phyloP scores from a whole-genome alignment of 2,329 filamentous ascomycete species.

The Sporothrix pseudoabietina region DNA sequence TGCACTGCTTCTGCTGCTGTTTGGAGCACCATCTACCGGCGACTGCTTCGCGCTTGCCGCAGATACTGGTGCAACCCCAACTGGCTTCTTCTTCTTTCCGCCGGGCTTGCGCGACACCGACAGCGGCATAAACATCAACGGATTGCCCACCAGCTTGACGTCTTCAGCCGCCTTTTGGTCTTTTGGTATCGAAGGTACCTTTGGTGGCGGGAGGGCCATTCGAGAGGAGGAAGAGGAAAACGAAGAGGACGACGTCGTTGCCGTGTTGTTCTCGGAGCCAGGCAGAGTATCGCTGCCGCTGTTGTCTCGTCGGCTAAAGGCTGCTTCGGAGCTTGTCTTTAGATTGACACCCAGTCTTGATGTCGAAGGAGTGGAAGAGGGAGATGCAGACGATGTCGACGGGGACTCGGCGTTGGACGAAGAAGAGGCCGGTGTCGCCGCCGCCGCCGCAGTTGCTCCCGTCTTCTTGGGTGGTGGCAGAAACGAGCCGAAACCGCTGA shows the following conservation, averaged over 20 bases:
- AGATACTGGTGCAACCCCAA: conserved; percentile 14
- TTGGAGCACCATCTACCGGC: background rate
- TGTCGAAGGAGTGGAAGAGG: conserved; percentile 38
- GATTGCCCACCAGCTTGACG: conserved; percentile 72
- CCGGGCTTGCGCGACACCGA: conserved; percentile 76
- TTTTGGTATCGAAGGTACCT: conserved; percentile 54
- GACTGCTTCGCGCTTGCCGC: background rate
- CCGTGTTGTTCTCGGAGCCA: conserved; percentile 29
- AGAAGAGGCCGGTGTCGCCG: conserved; percentile 36
- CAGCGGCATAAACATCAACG: conserved; percentile 85
- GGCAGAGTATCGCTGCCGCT: conserved; percentile 46
- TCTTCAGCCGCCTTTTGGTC: conserved; percentile 63
- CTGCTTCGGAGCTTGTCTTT: conserved; percentile 81
- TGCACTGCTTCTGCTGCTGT: conserved; percentile 32
- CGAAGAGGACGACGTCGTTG: background rate
- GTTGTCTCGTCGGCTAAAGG: conserved; percentile 62
- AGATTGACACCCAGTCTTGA: conserved; percentile 67
- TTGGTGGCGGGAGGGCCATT: conserved; percentile 46
- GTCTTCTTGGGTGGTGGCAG: conserved; percentile 78
- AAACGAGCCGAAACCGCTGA: conserved; percentile 82
- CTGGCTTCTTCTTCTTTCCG: conserved; percentile 62
- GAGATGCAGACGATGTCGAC: background rate
- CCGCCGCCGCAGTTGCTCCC: conserved; percentile 41
- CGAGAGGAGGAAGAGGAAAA: conserved; percentile 31
- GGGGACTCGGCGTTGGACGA: conserved; percentile 35